Evolutionary conservation across 257 asterid species (phyloP).

Genomic region (Marsdenia floribunda): DNA sequence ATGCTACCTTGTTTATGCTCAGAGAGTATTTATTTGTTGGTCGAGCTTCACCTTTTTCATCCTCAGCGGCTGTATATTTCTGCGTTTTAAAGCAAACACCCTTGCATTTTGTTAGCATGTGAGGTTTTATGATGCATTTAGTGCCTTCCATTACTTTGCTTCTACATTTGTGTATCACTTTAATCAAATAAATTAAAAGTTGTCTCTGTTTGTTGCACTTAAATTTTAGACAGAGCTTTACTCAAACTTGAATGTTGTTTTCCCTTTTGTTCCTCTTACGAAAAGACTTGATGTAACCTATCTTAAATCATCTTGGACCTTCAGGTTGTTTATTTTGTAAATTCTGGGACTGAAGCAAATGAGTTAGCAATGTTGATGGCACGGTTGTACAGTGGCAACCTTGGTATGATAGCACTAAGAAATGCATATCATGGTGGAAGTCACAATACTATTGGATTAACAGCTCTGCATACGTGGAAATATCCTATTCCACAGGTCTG

Average conservation of each 20-base stretch:
- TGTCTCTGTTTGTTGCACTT: neutral
- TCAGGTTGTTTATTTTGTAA: slow-evolving; percentile 91
- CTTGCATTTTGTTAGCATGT: neutral
- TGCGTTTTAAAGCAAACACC: neutral
- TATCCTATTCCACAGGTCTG: slow-evolving; percentile 92
- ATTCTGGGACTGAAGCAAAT: slow-evolving; percentile 96
- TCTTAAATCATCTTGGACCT: slow-evolving; percentile 20
- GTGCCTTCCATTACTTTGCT: neutral
- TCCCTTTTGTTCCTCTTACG: neutral
- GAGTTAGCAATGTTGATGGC: slow-evolving; percentile 96
- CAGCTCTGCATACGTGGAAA: slow-evolving; percentile 91
- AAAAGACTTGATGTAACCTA: neutral
- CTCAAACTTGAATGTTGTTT: neutral
- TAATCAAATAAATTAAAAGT: neutral
- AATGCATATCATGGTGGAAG: slow-evolving; percentile 99
- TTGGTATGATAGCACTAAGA: slow-evolving; percentile 79
- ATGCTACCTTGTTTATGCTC: neutral
- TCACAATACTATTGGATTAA: slow-evolving; percentile 75
- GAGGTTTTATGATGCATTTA: neutral
- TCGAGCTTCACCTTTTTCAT: neutral
- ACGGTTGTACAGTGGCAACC: slow-evolving; percentile 74
- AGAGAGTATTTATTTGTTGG: neutral
- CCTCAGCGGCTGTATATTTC: neutral
- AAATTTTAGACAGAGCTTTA: neutral
- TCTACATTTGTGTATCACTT: neutral